Base-by-base conservation (phyloP, 305 asterid species). In the Fraxinus velutina region DNA sequence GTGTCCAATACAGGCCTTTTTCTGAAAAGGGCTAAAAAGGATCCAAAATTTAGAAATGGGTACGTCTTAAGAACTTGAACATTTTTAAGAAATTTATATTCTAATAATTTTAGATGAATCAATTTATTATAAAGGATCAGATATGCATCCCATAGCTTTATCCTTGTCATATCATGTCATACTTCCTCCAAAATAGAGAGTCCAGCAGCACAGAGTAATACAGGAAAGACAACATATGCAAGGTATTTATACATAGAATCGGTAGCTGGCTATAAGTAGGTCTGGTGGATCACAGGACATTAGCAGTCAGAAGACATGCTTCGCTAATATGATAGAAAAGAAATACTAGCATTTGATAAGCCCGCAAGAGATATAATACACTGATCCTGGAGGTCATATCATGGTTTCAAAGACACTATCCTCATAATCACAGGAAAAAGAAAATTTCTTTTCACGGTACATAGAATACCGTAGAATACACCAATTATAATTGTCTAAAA, bases 401-500 rank as follows among this genome's bases (percentile, higher is more conserved):
- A 62, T 7, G 32, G 33, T 62, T 22, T 21, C 72, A 62, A 62
- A 62, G 34, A 22, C 15, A 22, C 24, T 62, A 7, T 62, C 72
- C 12, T 62, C 72, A 21, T 21, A 24, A 22, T 39, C 52, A 80
- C 6, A 36, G 66, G 10, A 64, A 6, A 47, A 44, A 62, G 21
- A 24, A 55, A 64, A 33, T 66, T 62, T 15, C 57, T 22, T 64
- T 32, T 6, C 3, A 6, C 5, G 22, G 50, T 50, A 70, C 57
- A 75, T 47, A 47, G 42, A 34, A 33, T 34, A 52, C 47, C 15
- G 42, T 34, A 72, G 12, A 78, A 78, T 32, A 68, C 15, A 78
- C 19, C 19, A 52, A 76, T 50, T 75, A 80, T 19, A 82, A 52
- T 6, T 39, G 37, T 78, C 37, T 75, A 36, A 50, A 33, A 84